These are phyloP conservation scores for Stellera chamaejasme DNA, from an alignment of 345 rosid genomes.

Conservation along the genomic window DNA sequence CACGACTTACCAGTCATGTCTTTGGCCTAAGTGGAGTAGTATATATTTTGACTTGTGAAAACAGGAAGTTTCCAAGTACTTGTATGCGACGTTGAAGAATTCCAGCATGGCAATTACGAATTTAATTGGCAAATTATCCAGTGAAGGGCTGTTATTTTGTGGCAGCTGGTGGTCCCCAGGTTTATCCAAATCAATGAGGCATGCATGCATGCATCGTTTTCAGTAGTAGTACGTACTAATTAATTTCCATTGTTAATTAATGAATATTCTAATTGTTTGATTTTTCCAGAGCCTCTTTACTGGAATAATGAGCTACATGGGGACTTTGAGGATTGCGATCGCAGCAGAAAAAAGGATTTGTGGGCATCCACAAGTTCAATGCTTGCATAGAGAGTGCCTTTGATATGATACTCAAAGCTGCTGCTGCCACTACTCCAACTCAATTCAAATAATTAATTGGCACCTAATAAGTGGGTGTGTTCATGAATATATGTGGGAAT, in stretches of 20 bases:
- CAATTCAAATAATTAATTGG: too few species aligned
- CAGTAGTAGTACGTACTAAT: neutral
- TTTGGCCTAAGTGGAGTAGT: too few species aligned
- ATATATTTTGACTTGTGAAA: neutral
- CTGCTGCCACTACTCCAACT: too few species aligned
- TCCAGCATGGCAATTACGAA: conserved; percentile 47
- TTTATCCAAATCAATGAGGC: conserved; percentile 1
- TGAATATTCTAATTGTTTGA: too few species aligned
- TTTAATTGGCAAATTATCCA: conserved; percentile 37
- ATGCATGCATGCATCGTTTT: neutral
- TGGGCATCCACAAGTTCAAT: conserved; percentile 18
- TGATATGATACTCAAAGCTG: too few species aligned
- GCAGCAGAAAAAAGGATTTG: conserved; percentile 28
- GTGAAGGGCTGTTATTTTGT: conserved; percentile 35
- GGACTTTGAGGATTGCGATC: conserved; percentile 23
- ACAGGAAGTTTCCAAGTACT: conserved; percentile 27
- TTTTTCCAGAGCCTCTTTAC: conserved; percentile 17
- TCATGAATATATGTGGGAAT: too few species aligned
- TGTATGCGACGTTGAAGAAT: conserved; percentile 30
- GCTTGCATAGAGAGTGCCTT: conserved; percentile 19
- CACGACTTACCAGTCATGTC: too few species aligned
- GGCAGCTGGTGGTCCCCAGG: conserved; percentile 40
- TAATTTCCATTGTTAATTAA: neutral
- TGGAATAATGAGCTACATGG: conserved; percentile 27
- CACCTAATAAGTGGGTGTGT: too few species aligned